Conservation (phyloP, 1,284 basidiomycete genomes). For the Termitomyces sp. region DNA sequence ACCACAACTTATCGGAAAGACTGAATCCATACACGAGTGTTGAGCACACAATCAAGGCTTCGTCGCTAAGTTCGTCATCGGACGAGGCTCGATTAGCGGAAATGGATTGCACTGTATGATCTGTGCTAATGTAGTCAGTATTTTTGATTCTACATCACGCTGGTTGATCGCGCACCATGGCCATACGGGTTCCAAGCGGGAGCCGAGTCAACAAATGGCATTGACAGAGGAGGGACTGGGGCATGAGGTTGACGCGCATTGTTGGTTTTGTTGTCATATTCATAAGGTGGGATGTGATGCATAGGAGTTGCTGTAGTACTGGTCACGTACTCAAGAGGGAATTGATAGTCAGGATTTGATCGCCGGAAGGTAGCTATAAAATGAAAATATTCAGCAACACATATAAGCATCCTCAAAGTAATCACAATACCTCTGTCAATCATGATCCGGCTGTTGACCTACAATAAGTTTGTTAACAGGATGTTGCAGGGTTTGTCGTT, state of each 20-base stretch:
- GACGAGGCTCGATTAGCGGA: conserved; percentile 22
- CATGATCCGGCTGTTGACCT: conserved; percentile 49
- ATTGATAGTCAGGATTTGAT: conserved; percentile 43
- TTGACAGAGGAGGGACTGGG: neutral
- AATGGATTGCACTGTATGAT: conserved; percentile 19
- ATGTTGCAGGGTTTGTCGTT: conserved; percentile 5
- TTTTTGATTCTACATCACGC: too few relatives aligned
- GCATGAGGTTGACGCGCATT: too few relatives aligned
- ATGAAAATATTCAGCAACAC: neutral
- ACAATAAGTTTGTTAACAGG: neutral
- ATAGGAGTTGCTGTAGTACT: conserved; percentile 6
- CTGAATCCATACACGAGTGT: conserved; percentile 57
- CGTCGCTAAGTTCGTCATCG: conserved; percentile 38
- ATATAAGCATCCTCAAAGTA: neutral
- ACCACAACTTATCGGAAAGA: conserved; percentile 53
- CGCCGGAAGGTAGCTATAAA: conserved; percentile 40
- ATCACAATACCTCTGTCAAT: conserved; percentile 41
- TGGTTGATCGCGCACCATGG: conserved; percentile 5
- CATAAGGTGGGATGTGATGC: neutral
- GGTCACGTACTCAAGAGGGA: conserved; percentile 29
- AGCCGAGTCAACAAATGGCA: neutral
- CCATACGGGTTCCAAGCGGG: conserved; percentile 4
- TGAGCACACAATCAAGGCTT: conserved; percentile 51
- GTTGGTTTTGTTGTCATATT: too few relatives aligned
- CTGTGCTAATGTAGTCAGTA: conserved; percentile 1